A percentile compares a stretch with the other conserved stretches of the same genome.
Evolutionary conservation across 2,329 filamentous ascomycete species (phyloP).

Genomic region (Arachnopeziza araneosa): DNA sequence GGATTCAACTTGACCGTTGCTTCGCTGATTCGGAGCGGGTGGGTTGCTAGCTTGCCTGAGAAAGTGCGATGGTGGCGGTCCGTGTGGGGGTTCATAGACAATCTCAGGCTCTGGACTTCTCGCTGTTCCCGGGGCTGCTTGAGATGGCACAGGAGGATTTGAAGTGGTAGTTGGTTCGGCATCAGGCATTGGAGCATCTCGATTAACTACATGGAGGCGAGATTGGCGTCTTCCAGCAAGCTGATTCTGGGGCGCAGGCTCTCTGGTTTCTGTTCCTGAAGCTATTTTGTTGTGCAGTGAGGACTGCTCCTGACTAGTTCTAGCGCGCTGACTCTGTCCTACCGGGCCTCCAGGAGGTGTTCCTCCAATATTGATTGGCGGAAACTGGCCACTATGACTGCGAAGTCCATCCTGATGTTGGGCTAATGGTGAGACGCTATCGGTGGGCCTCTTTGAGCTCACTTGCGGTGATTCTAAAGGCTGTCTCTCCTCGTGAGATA

Average conservation of each 20-base stretch:
- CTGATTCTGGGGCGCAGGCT: too few relatives aligned
- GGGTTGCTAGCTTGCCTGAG: not conserved
- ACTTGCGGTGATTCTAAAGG: slow-evolving; percentile 9
- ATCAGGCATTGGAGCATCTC: not conserved
- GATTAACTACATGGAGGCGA: not conserved
- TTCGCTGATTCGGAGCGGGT: not conserved
- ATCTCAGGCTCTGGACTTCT: not conserved
- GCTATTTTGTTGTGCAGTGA: not conserved
- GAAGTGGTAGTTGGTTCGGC: not conserved
- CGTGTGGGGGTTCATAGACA: not conserved
- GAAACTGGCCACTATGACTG: slow-evolving; percentile 2
- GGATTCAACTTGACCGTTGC: not conserved
- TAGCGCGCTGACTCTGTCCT: not conserved
- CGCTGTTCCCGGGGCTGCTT: not conserved
- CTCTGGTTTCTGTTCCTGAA: too few relatives aligned
- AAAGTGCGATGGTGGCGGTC: not conserved
- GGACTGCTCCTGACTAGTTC: not conserved
- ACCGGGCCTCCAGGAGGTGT: not conserved
- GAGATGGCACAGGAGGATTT: not conserved
- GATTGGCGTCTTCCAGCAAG: not conserved
- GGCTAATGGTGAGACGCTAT: not conserved
- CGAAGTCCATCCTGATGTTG: slow-evolving; percentile 2
- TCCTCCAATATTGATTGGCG: not conserved
- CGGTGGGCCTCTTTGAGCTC: not conserved
- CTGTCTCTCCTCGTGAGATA: slow-evolving; percentile 14